A percentile compares a stretch with the other conserved stretches of the same genome.
phyloP scores from a whole-genome alignment of 345 rosid species.

The Euphorbia pulcherrima region DNA sequence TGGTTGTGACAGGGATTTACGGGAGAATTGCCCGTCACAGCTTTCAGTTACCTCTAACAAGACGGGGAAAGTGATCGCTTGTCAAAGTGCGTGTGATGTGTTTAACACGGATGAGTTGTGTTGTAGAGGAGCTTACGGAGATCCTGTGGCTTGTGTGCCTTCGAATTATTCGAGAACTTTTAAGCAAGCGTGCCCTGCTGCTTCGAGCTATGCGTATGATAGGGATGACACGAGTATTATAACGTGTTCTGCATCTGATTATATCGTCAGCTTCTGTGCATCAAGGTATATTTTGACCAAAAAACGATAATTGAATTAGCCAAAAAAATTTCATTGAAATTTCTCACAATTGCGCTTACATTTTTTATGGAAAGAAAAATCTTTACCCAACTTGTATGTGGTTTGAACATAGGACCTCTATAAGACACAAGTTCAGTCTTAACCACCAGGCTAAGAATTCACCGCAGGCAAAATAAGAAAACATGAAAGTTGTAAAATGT shows the following conservation, averaged over 20 bases:
- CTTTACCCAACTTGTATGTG: too few species aligned
- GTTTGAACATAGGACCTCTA: too few species aligned
- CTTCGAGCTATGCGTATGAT: conserved; percentile 58
- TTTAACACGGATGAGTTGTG: conserved; percentile 55
- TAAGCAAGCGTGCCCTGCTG: conserved; percentile 57
- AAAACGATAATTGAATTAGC: too few species aligned
- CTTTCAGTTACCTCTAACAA: conserved; percentile 28
- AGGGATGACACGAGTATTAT: conserved; percentile 38
- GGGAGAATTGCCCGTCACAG: conserved; percentile 41
- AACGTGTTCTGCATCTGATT: conserved; percentile 48
- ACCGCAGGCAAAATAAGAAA: too few species aligned
- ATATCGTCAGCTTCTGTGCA: conserved; percentile 50
- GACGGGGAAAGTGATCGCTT: conserved; percentile 42
- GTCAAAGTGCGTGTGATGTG: conserved; percentile 52
- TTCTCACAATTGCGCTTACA: too few species aligned
- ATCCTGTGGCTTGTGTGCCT: conserved; percentile 37
- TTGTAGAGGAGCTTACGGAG: conserved; percentile 45
- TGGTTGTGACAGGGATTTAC: conserved; percentile 54
- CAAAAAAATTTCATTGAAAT: too few species aligned
- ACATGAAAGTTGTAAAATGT: too few species aligned
- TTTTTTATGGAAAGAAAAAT: too few species aligned
- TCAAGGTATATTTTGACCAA: conserved; percentile 32
- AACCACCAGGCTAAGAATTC: too few species aligned
- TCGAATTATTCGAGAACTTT: conserved; percentile 52
- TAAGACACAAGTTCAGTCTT: too few species aligned